Evolutionary conservation across 257 asterid genomes (phyloP).

Genomic region (Mitragyna speciosa): DNA sequence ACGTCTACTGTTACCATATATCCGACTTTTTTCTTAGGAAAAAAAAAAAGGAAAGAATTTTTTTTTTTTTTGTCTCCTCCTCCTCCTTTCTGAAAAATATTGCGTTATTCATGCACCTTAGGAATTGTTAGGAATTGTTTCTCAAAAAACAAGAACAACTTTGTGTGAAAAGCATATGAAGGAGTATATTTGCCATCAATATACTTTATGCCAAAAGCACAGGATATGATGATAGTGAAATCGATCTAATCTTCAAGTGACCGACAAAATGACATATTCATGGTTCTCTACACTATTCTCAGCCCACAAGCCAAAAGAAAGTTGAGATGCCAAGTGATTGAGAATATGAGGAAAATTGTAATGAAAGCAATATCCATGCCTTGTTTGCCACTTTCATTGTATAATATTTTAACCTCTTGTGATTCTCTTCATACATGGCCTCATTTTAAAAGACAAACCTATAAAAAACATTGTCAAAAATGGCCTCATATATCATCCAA

Average conservation of each 20-base stretch:
- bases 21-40: no score
- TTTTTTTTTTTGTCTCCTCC: not conserved
- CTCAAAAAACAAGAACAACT: not conserved
- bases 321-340: not conserved
- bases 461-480: no score
- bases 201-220: conserved; percentile 6
- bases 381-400: conserved; percentile 31
- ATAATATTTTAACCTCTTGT: not conserved
- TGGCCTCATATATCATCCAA: not conserved
- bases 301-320: no score
- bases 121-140: not conserved
- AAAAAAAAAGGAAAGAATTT: no score
- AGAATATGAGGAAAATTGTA: conserved; percentile 31
- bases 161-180: not conserved
- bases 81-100: no score
- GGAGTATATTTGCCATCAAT: not conserved
- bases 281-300: not conserved
- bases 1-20: no score
- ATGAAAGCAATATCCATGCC: conserved; percentile 26
- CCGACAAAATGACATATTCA: not conserved
- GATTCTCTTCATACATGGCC: conserved; percentile 19
- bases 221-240: not conserved
- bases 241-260: not conserved
- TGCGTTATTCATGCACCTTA: not conserved
- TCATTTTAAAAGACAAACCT: not conserved